Base-by-base conservation (phyloP, 495 filamentous ascomycete genomes). In the Penicillium antarcticum region DNA sequence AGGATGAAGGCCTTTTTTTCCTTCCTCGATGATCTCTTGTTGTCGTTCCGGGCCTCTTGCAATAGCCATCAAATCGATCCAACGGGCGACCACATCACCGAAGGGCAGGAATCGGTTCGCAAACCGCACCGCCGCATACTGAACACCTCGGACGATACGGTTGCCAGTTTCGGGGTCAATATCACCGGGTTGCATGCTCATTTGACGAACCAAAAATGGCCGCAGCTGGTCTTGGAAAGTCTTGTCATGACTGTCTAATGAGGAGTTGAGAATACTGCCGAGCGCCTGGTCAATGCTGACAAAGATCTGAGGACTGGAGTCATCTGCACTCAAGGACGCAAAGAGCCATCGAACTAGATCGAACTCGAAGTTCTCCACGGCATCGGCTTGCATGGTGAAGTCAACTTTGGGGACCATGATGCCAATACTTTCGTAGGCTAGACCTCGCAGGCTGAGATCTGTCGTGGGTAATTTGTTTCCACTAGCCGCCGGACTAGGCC, bases 251-350 rank as follows among this genome's bases (percentile, higher is more conserved):
- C 74, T 70, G 26, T 72, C 61, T 21, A 78, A 59, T 43, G 85
- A 82, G 9, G 79, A 80, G 40, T 78, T 77, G 17, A 91, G 65
- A 37, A 96, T 79, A 45, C 84, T 91, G 36, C 89, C 89, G 2
- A 98, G 72, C 4, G 91, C 87, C 45, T 91, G 89, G 57, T 97
- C 92, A 37, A 97, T 87, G 65, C 89, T 94, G 47, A 96, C 83
- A 19, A 86, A 86, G 14, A 92, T 82, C 9, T 84, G 81, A 12
- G 84, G 80, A 0, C 85, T 80, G 5, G 83, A 89, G 2, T 84
- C 80, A 60, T 97, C 92, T 54, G 88, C 85, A 45, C 82, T 81
- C n/a, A 97, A 73, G 5, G 88, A 87, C 23, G 75, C 78, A 63
- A 98, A 89, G 29, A 96, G 78, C 87, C 87, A 95, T 42, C 79